A percentile compares a stretch with the other conserved stretches of the same genome.
These are phyloP conservation scores for Penicillium riverlandense DNA, from an alignment of 495 filamentous ascomycete species.

Conservation along the genomic window DNA sequence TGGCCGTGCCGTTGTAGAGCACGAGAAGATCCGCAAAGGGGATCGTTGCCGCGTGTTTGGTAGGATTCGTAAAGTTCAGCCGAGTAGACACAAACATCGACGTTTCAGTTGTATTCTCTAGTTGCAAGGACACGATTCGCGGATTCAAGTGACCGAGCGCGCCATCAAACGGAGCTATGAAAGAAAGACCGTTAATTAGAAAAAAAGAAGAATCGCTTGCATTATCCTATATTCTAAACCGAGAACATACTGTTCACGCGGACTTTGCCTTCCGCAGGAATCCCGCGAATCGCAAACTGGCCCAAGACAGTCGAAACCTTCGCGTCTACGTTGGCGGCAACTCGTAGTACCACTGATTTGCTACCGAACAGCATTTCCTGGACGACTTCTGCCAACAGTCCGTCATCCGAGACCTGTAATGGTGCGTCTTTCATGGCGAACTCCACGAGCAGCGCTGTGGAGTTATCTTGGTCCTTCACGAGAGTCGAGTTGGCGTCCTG, in stretches of 20 bases:
- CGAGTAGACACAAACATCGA: constrained; percentile 60
- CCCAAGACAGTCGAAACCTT: constrained; percentile 74
- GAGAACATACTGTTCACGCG: constrained; percentile 75
- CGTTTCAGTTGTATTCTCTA: constrained; percentile 60
- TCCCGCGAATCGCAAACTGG: constrained; percentile 64
- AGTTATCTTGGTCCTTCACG: constrained; percentile 45
- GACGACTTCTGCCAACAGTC: constrained; percentile 68
- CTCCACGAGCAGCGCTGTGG: constrained; percentile 57
- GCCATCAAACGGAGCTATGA: constrained; percentile 36
- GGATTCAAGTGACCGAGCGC: constrained; percentile 49
- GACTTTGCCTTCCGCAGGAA: constrained; percentile 80
- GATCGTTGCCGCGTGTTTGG: constrained; percentile 69
- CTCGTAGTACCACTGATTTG: constrained; percentile 52
- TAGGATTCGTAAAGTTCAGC: constrained; percentile 85
- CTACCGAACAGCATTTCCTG: constrained; percentile 67
- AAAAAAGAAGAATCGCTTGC: constrained; percentile 6
- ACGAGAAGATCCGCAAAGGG: constrained; percentile 74
- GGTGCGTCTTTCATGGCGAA: constrained; percentile 72
- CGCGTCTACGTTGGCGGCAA: constrained; percentile 80
- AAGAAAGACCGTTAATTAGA: constrained; percentile 14
- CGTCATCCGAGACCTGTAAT: constrained; percentile 68
- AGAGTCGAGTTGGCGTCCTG: constrained; percentile 75
- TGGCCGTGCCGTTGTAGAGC: constrained; percentile 59
- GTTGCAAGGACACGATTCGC: constrained; percentile 54
- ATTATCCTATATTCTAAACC: constrained; percentile 14